These are phyloP conservation scores for Suillus clintonianus DNA, from an alignment of 768 basidiomycete species.

Conservation along the genomic window DNA sequence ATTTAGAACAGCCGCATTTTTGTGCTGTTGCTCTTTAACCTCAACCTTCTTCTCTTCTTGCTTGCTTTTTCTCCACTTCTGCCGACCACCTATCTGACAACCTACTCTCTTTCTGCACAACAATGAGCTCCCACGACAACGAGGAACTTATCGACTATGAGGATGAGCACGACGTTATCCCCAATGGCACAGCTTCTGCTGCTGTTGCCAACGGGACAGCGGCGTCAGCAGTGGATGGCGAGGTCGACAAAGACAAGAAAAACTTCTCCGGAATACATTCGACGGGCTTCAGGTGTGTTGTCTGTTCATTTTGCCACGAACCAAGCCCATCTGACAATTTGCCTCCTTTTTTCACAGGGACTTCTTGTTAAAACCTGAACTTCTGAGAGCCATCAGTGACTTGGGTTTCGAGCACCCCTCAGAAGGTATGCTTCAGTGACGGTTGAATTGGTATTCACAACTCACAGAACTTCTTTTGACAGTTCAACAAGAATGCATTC, in stretches of 20 bases:
- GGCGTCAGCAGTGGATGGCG: slow-evolving; percentile 47
- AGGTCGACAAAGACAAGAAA: slow-evolving; percentile 85
- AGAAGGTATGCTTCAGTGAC: slow-evolving; percentile 65
- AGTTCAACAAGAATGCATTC: slow-evolving; percentile 99
- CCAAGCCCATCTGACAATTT: neutral
- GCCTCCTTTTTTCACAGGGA: slow-evolving; percentile 56
- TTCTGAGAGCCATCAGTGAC: slow-evolving; percentile 96
- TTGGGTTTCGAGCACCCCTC: slow-evolving; percentile 99
- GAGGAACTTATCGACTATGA: slow-evolving; percentile 96
- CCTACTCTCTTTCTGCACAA: slow-evolving; percentile 24
- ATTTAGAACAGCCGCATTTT: slow-evolving; percentile 5
- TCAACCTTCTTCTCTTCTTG: slow-evolving; percentile 17
- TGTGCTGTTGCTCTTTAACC: slow-evolving; percentile 13
- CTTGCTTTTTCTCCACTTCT: slow-evolving; percentile 27
- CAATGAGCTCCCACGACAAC: slow-evolving; percentile 83
- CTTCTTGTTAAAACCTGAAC: slow-evolving; percentile 95
- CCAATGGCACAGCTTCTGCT: slow-evolving; percentile 52
- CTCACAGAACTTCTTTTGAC: slow-evolving; percentile 8
- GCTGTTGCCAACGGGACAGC: slow-evolving; percentile 51
- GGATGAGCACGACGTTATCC: slow-evolving; percentile 80
- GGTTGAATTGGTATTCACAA: neutral
- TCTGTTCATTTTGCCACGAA: neutral
- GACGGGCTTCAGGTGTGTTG: slow-evolving; percentile 92
- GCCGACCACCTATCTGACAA: slow-evolving; percentile 30
- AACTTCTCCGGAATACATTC: slow-evolving; percentile 99